Conservation (phyloP, 768 basidiomycete genomes). For the Paxillus ammoniavirescens region DNA sequence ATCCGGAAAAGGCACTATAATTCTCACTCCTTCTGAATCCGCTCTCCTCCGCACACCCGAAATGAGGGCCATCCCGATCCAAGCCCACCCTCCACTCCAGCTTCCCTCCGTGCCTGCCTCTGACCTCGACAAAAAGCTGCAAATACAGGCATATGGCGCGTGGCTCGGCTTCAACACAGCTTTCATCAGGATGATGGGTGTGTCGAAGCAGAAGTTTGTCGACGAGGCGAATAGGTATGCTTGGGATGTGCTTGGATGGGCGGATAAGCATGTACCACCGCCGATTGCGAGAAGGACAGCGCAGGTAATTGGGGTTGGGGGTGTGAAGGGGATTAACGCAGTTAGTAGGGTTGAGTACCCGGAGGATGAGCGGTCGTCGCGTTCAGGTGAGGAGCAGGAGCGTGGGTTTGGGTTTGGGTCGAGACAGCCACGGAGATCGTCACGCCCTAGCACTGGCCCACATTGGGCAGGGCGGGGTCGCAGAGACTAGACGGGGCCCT, state of each 20-base stretch:
- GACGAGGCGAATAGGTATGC: slow-evolving; percentile 37
- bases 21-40: slow-evolving; percentile 51
- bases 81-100: slow-evolving; percentile 23
- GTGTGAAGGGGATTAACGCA: slow-evolving; percentile 29
- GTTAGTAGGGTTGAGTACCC: neutral
- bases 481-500: neutral
- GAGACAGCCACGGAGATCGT: no score
- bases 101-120: slow-evolving; percentile 22
- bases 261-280: slow-evolving; percentile 31
- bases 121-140: slow-evolving; percentile 37
- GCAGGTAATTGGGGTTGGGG: slow-evolving; percentile 50
- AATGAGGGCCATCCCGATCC: slow-evolving; percentile 43
- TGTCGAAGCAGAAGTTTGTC: slow-evolving; percentile 41
- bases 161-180: slow-evolving; percentile 59
- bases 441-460: neutral
- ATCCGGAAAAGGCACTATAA: slow-evolving; percentile 55
- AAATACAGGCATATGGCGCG: slow-evolving; percentile 51
- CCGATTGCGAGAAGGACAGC: slow-evolving; percentile 42
- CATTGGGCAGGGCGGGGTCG: neutral
- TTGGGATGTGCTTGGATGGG: slow-evolving; percentile 38
- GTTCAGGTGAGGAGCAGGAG: neutral
- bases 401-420: no score
- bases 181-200: slow-evolving; percentile 35
- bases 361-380: neutral
- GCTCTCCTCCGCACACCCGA: slow-evolving; percentile 44